Conservation (phyloP, 1,284 basidiomycete species). For the Anthracocystis panici-leucophaei region DNA sequence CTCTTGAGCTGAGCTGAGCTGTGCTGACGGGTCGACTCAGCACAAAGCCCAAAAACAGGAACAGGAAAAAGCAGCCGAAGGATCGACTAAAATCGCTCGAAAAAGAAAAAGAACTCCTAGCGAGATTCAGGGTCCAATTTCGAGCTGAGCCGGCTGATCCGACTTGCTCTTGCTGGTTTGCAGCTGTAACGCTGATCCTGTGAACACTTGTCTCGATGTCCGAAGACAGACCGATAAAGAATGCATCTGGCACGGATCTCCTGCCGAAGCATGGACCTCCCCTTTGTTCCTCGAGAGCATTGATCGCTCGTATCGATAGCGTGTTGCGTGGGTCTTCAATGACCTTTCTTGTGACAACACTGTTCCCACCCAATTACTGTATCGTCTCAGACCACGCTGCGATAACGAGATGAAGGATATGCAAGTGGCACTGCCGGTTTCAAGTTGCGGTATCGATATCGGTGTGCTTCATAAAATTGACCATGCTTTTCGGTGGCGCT, state of each 20-base stretch:
- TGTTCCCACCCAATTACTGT: not conserved
- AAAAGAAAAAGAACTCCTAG: constrained; percentile 19
- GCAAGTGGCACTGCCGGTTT: no score
- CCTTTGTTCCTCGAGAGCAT: not conserved
- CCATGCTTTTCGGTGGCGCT: not conserved
- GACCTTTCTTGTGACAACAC: no score
- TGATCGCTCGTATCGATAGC: constrained; percentile 1
- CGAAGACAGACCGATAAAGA: not conserved
- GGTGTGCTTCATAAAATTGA: not conserved
- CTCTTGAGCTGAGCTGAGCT: not conserved
- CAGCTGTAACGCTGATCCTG: not conserved
- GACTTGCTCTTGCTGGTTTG: not conserved
- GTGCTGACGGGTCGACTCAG: not conserved
- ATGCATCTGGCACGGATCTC: constrained; percentile 3
- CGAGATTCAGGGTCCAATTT: constrained; percentile 19
- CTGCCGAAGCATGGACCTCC: not conserved
- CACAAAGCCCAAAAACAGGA: not conserved
- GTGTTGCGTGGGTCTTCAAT: not conserved
- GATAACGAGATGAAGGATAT: not conserved
- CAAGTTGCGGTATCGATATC: not conserved
- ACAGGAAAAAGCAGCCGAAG: constrained; percentile 1
- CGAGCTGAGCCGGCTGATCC: not conserved
- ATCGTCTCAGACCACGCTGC: not conserved
- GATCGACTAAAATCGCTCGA: not conserved
- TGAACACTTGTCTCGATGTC: constrained; percentile 4